Base-by-base conservation (phyloP, 176 grass and related monocot species). In the Thalia dealbata region DNA sequence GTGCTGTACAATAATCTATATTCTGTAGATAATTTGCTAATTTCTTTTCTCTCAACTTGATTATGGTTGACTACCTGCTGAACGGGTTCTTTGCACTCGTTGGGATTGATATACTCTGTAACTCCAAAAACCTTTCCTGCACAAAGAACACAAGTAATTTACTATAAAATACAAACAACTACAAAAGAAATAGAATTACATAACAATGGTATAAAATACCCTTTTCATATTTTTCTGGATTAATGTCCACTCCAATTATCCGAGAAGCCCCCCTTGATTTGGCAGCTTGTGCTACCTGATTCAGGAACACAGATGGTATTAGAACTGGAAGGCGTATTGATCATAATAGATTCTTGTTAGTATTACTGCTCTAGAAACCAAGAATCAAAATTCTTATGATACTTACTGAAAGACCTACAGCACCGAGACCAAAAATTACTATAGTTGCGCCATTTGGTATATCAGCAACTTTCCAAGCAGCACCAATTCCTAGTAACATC, bases 391-490 rank as follows among this genome's bases (percentile, higher is more conserved):
- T 59, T 18, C 7, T 56, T 24, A 25, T 4, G 23, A 69, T 80
- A 86, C 93, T 96, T 76, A 92, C 93, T 14, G 93, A 97, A 82
- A 97, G 93, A 45, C 93, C 89, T 25, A 97, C 86, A 28, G 87
- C 84, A 79, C 93, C 93, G 64, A 97, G 89, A 76, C 93, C 89
- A 88, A 97, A 97, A 72, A 97, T 92, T 84, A 82, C 93, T 74
- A 97, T 83, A 81, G 73, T 97, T 19, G 89, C 92, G 0, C 87
- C 93, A 67, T 73, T 61, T 1, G 89, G 82, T 84, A 96, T 82
- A 75, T 92, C 75, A 52, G 93, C 89, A 73, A 97, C 87, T 27
- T 90, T 97, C 89, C 93, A 97, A 74, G 87, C 93, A 64, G 93
- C 93, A 10, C 89, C 93, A 30, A 97, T 87, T 29, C 93, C 93